These are phyloP conservation scores for Mycena capillaripes DNA, from an alignment of 768 basidiomycete genomes.

Conservation along the genomic window DNA sequence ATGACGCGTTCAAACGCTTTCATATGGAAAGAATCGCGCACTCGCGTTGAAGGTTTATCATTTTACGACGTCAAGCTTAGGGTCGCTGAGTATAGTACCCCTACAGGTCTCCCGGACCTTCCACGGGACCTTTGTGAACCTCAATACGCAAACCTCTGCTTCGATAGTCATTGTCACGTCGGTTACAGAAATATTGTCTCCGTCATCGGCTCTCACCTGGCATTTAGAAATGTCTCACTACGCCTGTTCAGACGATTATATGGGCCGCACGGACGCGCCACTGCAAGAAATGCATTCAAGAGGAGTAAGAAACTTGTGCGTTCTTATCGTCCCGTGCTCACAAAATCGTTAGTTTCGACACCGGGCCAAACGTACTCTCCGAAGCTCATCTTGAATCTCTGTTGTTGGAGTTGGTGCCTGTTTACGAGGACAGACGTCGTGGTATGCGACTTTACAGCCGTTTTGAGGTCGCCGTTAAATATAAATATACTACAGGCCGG, in stretches of 20 bases:
- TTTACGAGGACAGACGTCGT: not conserved
- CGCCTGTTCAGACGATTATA: slow-evolving; percentile 47
- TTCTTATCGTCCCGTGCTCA: not conserved
- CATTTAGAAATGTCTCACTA: slow-evolving; percentile 50
- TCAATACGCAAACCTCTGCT: slow-evolving; percentile 60
- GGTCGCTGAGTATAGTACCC: not conserved
- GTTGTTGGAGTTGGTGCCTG: not conserved
- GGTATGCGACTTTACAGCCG: not conserved
- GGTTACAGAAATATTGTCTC: slow-evolving; percentile 12
- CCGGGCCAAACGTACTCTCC: not conserved
- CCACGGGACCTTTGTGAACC: slow-evolving; percentile 61
- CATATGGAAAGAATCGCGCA: slow-evolving; percentile 55
- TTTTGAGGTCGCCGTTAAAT: not conserved
- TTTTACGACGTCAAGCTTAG: too few relatives aligned
- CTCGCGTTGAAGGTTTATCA: slow-evolving; percentile 39
- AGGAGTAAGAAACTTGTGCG: slow-evolving; percentile 43
- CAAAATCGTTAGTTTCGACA: not conserved
- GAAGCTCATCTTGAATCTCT: not conserved
- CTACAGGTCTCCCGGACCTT: slow-evolving; percentile 53
- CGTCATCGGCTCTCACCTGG: not conserved
- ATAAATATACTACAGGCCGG: not conserved
- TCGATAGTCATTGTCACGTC: slow-evolving; percentile 61
- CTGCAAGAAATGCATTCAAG: slow-evolving; percentile 51
- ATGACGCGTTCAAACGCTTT: slow-evolving; percentile 48
- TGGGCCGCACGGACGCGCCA: slow-evolving; percentile 55